Evolutionary conservation across 2,329 filamentous ascomycete genomes (phyloP), one percentile per base, ranked within the genome.

Genomic region (Xylariales sp.): DNA sequence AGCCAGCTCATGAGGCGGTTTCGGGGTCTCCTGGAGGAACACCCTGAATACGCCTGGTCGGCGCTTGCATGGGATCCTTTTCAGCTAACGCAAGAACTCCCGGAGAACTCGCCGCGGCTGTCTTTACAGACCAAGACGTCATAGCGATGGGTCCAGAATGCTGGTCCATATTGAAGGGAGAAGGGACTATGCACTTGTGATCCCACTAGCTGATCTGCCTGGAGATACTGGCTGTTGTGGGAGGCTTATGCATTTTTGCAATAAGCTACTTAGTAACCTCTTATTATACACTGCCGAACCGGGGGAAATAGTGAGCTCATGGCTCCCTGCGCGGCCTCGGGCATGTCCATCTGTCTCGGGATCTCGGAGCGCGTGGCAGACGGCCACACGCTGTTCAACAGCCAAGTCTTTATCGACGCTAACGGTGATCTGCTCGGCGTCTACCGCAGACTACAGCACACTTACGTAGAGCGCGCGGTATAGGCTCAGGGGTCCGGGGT

Each of bases 371-470:
- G 52, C 38, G 46, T 52, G 40, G 32, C 35, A 0, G 44, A 35
- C 16, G 54, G 53, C 1, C 44, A 57, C 41, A 55, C 57, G 2
- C 46, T 58, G 12, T 61, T 61, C 50, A 58, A 60, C 45, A 53
- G 53, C 12, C 53, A 57, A 36, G 49, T 58, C 24, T 50, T 46
- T 21, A 46, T 59, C 37, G 56, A 56, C 39, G 27, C 43, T 9
- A 46, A 53, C 24, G 57, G 58, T 3, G 38, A 43, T 12, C 45
- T 61, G 22, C 46, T 56, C 0, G 55, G 55, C 38, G 52, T 59
- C 6, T 56, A 61, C 45, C 53, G 56, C 35, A 61, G 60, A 40
- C 47, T 61, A 22, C 57, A 61, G 49, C 58, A 56, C 3, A 61
- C 58, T 3, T 55, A 50, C 31, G 52, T 52, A 8, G 57, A 60